Conservation (phyloP, 495 filamentous ascomycete species). For the Daldinia childiae region DNA sequence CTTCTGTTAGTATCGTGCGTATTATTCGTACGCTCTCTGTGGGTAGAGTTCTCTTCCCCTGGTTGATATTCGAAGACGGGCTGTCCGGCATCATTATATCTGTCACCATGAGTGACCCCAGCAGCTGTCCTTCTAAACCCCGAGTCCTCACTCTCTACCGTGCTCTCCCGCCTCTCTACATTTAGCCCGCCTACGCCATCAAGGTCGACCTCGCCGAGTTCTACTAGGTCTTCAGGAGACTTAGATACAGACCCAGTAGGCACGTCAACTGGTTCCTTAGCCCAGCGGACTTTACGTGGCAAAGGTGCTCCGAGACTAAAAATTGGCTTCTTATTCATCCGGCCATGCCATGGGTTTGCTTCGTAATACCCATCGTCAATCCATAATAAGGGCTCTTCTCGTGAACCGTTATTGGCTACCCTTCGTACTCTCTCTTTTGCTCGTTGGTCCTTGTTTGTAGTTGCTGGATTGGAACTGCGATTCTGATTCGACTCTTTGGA, state of each 20-base stretch:
- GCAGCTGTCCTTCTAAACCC: constrained; percentile 25
- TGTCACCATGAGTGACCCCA: constrained; percentile 24
- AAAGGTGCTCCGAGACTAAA: constrained; percentile 62
- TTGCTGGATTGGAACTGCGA: not conserved
- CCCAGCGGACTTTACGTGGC: constrained; percentile 58
- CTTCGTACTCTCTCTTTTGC: not conserved
- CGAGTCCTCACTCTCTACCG: not conserved
- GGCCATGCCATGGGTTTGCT: constrained; percentile 58
- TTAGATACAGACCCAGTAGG: not conserved
- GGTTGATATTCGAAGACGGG: constrained; percentile 43
- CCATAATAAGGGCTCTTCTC: constrained; percentile 3
- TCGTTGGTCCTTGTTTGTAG: not conserved
- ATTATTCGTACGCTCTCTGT: constrained; percentile 31
- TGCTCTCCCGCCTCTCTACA: constrained; percentile 2
- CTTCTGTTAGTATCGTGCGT: constrained; percentile 21
- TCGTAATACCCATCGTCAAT: constrained; percentile 50
- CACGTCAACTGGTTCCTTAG: constrained; percentile 56
- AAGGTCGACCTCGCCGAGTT: constrained; percentile 13
- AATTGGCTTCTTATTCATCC: constrained; percentile 55
- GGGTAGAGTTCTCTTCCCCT: constrained; percentile 15
- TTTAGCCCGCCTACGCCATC: not conserved
- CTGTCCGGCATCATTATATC: constrained; percentile 32
- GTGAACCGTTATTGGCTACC: not conserved
- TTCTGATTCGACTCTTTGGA: not conserved
- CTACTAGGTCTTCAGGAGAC: constrained; percentile 28